These are phyloP conservation scores for Clavulina sp. DNA, from an alignment of 768 basidiomycete genomes.

Conservation along the genomic window DNA sequence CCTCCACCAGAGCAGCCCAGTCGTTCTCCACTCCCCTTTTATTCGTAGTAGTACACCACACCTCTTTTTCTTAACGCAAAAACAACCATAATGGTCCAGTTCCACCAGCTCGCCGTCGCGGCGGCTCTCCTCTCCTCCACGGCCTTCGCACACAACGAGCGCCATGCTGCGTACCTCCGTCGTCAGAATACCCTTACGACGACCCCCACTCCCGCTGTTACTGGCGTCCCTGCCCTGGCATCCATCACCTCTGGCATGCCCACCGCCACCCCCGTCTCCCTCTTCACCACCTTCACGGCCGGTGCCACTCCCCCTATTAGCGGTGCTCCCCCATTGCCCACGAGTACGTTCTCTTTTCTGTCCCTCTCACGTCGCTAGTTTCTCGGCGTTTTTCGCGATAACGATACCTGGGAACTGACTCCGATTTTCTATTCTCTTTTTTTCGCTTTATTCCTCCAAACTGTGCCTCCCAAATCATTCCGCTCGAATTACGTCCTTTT, in stretches of 20 bases:
- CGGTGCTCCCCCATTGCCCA: conserved; percentile 51
- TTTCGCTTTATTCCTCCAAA: too few species aligned
- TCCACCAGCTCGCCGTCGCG: background rate
- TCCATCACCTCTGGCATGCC: conserved; percentile 49
- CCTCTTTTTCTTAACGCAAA: too few species aligned
- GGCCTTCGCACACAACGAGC: conserved; percentile 3
- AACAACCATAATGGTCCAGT: too few species aligned
- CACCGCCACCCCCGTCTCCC: conserved; percentile 28
- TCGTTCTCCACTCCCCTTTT: background rate
- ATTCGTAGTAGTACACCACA: too few species aligned
- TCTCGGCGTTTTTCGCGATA: too few species aligned
- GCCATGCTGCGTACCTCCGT: background rate
- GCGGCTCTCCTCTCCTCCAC: conserved; percentile 1
- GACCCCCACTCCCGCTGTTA: conserved; percentile 7
- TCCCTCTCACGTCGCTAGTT: background rate
- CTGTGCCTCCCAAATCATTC: too few species aligned
- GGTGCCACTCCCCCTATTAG: conserved; percentile 45
- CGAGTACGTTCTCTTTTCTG: conserved; percentile 10
- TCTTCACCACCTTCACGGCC: conserved; percentile 35
- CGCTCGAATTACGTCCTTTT: too few species aligned
- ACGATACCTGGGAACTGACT: too few species aligned
- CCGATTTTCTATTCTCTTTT: too few species aligned
- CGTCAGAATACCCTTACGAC: conserved; percentile 2
- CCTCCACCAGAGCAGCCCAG: too few species aligned
- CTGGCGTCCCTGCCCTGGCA: conserved; percentile 36